Conservation (phyloP, 345 rosid species). For the Linum trigynum region DNA sequence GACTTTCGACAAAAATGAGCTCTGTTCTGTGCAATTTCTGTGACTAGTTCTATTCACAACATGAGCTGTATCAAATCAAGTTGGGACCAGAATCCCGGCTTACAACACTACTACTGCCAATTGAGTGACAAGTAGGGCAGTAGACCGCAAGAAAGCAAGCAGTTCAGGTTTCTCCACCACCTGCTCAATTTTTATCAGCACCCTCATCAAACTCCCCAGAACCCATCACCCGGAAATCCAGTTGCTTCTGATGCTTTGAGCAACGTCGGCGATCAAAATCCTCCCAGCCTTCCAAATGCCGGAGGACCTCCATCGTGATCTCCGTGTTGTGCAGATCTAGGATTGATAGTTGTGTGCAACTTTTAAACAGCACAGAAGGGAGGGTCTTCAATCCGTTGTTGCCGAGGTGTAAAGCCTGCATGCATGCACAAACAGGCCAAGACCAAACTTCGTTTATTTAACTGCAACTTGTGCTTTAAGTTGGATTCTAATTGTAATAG, state of each 20-base stretch:
- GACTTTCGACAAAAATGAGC: too few relatives aligned
- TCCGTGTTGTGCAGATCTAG: slow-evolving; percentile 85
- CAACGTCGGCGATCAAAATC: slow-evolving; percentile 64
- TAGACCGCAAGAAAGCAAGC: too few relatives aligned
- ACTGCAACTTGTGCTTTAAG: background rate
- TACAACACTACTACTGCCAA: too few relatives aligned
- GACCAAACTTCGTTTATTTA: background rate
- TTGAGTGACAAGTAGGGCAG: too few relatives aligned
- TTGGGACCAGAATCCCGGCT: too few relatives aligned
- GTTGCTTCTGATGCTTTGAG: slow-evolving; percentile 77
- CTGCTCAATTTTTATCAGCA: slow-evolving; percentile 64
- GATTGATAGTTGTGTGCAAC: slow-evolving; percentile 58
- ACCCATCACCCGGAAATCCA: slow-evolving; percentile 61
- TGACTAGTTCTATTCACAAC: too few relatives aligned
- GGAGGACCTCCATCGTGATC: slow-evolving; percentile 62
- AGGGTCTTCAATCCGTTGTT: slow-evolving; percentile 65
- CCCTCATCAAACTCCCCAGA: slow-evolving; percentile 83
- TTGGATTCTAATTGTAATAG: background rate
- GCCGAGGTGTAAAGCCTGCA: slow-evolving; percentile 55
- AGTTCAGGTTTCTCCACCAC: too few relatives aligned
- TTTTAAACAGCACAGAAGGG: slow-evolving; percentile 49
- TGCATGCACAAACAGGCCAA: background rate
- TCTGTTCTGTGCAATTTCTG: too few relatives aligned
- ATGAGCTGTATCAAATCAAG: too few relatives aligned
- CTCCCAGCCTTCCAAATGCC: slow-evolving; percentile 74